Percentiles rank a stretch among this genome's conserved stretches.
phyloP scores from a whole-genome alignment of 2,329 filamentous ascomycete genomes.

The Fusarium siculi region DNA sequence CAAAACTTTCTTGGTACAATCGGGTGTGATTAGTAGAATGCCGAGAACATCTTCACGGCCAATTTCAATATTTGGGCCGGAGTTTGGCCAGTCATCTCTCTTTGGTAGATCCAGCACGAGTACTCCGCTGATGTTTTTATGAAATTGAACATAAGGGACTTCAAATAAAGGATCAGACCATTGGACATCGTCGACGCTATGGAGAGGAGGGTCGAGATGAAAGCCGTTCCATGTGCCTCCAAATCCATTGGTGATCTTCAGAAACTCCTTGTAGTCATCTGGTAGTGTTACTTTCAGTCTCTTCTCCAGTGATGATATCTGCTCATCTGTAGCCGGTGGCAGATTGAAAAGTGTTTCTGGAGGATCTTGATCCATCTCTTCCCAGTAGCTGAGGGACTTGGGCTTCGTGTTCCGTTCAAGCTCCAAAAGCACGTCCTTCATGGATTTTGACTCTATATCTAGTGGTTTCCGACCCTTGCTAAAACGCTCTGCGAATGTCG shows the following conservation, averaged over 20 bases:
- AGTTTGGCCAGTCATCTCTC: slow-evolving; percentile 20
- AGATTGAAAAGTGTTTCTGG: slow-evolving; percentile 30
- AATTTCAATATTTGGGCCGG: slow-evolving; percentile 7
- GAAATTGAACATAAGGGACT: slow-evolving; percentile 7
- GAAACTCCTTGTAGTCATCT: slow-evolving; percentile 35
- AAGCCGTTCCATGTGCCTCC: slow-evolving; percentile 35
- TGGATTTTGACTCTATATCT: slow-evolving; percentile 1
- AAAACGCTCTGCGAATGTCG: slow-evolving; percentile 21
- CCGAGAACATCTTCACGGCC: slow-evolving; percentile 13
- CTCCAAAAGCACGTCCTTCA: slow-evolving; percentile 13
- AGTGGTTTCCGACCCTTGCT: slow-evolving; percentile 13
- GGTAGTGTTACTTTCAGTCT: slow-evolving; percentile 11
- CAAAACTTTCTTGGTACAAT: slow-evolving; percentile 2
- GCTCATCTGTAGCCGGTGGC: slow-evolving; percentile 27
- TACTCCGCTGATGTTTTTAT: slow-evolving; percentile 6
- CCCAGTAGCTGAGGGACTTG: not conserved
- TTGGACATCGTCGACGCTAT: slow-evolving; percentile 15
- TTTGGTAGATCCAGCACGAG: not conserved
- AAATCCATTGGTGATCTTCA: slow-evolving; percentile 35
- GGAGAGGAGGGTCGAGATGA: slow-evolving; percentile 8
- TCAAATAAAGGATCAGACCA: slow-evolving; percentile 7
- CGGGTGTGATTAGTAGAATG: slow-evolving; percentile 10
- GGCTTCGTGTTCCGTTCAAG: slow-evolving; percentile 26
- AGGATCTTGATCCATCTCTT: not conserved
- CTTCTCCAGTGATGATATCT: slow-evolving; percentile 21